These are phyloP conservation scores for Fusarium albosuccineum DNA, from an alignment of 2,329 filamentous ascomycete species.

Conservation along the genomic window DNA sequence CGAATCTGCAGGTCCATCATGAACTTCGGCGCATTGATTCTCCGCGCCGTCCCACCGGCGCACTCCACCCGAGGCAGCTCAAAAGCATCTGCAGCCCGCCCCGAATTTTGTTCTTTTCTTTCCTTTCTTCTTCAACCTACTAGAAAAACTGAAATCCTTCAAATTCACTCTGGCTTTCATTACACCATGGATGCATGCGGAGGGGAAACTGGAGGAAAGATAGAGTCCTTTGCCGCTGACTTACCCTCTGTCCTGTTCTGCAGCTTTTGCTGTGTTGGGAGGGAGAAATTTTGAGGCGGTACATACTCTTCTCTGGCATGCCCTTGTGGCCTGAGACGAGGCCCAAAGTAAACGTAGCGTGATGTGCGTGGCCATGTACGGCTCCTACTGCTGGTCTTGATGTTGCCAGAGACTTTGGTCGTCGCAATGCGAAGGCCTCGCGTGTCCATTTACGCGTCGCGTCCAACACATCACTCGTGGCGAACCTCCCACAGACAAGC, in stretches of 20 bases:
- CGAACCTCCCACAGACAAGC: no score
- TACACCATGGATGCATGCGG: constrained; percentile 66
- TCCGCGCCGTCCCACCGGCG: constrained; percentile 37
- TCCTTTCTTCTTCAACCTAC: constrained; percentile 56
- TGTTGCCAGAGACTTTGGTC: no score
- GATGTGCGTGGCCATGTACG: no score
- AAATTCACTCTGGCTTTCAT: constrained; percentile 78
- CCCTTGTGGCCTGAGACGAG: not conserved
- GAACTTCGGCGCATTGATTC: constrained; percentile 42
- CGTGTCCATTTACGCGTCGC: no score
- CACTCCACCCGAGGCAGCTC: constrained; percentile 20
- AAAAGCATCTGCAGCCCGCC: constrained; percentile 30
- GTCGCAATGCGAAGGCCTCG: no score
- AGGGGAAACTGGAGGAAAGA: constrained; percentile 83
- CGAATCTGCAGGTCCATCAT: not conserved
- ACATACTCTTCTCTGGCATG: constrained; percentile 44
- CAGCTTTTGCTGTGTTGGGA: constrained; percentile 50
- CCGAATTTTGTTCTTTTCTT: constrained; percentile 36
- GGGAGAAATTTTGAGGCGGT: constrained; percentile 54
- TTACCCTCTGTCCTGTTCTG: constrained; percentile 63
- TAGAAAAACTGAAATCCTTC: constrained; percentile 64
- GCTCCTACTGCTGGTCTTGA: no score
- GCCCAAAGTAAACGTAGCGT: not conserved
- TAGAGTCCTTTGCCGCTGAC: constrained; percentile 56
- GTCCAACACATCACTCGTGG: no score